phyloP scores from a whole-genome alignment of 176 grass and related monocot genomes.

The Canna indica region DNA sequence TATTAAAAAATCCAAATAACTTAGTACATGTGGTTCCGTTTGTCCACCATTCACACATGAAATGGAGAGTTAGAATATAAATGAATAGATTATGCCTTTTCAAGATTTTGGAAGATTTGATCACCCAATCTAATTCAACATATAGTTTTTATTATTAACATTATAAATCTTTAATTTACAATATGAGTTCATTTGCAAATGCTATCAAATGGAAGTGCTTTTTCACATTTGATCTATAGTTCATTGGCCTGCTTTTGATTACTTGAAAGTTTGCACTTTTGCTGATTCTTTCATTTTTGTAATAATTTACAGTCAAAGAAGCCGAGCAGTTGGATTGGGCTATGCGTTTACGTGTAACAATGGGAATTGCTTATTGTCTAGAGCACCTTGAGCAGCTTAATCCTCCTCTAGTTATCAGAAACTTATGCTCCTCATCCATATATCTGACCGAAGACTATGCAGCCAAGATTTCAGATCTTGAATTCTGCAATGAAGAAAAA shows the following conservation, averaged over 20 bases:
- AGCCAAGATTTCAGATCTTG: slow-evolving; percentile 51
- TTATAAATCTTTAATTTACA: too few relatives aligned
- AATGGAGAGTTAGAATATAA: too few relatives aligned
- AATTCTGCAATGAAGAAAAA: slow-evolving; percentile 25
- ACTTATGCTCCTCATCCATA: slow-evolving; percentile 49
- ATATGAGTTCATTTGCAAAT: too few relatives aligned
- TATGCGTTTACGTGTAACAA: slow-evolving; percentile 46
- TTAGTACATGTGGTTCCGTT: too few relatives aligned
- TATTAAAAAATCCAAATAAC: too few relatives aligned
- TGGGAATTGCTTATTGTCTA: slow-evolving; percentile 74
- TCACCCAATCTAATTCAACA: too few relatives aligned
- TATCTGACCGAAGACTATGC: slow-evolving; percentile 88
- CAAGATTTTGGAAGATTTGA: too few relatives aligned
- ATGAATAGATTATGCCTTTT: too few relatives aligned
- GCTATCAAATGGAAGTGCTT: too few relatives aligned
- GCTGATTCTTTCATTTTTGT: background rate
- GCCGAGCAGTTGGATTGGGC: slow-evolving; percentile 75
- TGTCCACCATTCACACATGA: too few relatives aligned
- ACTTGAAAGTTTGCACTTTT: background rate
- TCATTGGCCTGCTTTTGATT: background rate
- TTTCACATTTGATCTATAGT: background rate
- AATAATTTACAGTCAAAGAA: slow-evolving; percentile 59
- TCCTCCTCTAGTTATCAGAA: slow-evolving; percentile 37
- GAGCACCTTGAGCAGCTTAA: slow-evolving; percentile 42
- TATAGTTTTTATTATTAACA: too few relatives aligned